Evolutionary conservation across 345 rosid genomes (phyloP).

Genomic region (Streptanthus diversifolius): DNA sequence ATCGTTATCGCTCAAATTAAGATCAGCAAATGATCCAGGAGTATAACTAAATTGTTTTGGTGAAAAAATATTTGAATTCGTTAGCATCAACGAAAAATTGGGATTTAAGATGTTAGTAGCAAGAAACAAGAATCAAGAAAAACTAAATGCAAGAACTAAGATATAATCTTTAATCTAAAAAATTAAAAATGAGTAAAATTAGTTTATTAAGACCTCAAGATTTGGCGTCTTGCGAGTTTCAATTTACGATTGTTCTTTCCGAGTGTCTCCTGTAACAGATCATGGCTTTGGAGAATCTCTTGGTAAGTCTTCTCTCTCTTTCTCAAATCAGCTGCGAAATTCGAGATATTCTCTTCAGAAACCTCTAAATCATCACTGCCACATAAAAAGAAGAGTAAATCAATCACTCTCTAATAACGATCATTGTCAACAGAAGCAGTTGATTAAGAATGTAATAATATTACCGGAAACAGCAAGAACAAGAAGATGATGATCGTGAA

Average conservation of each 20-base stretch:
- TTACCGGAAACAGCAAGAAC: slow-evolving; percentile 31
- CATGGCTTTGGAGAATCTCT: slow-evolving; percentile 47
- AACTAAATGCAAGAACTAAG: neutral
- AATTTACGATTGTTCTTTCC: slow-evolving; percentile 25
- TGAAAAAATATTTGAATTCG: neutral
- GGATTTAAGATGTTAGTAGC: neutral
- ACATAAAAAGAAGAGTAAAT: neutral
- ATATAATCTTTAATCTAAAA: neutral
- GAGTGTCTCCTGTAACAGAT: slow-evolving; percentile 22
- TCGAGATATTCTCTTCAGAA: slow-evolving; percentile 19
- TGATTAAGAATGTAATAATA: neutral
- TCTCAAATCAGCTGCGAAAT: slow-evolving; percentile 28
- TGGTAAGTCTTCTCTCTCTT: slow-evolving; percentile 36
- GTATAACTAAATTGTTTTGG: slow-evolving; percentile 38
- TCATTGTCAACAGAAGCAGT: neutral
- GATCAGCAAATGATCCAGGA: slow-evolving; percentile 64
- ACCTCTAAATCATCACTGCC: slow-evolving; percentile 20
- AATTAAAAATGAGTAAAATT: neutral
- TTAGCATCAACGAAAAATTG: neutral
- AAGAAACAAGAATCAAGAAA: neutral
- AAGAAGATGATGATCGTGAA: slow-evolving; percentile 8
- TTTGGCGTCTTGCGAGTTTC: slow-evolving; percentile 38
- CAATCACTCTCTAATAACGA: neutral
- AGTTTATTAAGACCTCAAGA: slow-evolving; percentile 44
- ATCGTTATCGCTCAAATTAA: slow-evolving; percentile 36